Percentiles rank a stretch among this genome's conserved stretches.
Evolutionary conservation across 1,284 basidiomycete genomes (phyloP).

Genomic region (Fomitopsis betulina): DNA sequence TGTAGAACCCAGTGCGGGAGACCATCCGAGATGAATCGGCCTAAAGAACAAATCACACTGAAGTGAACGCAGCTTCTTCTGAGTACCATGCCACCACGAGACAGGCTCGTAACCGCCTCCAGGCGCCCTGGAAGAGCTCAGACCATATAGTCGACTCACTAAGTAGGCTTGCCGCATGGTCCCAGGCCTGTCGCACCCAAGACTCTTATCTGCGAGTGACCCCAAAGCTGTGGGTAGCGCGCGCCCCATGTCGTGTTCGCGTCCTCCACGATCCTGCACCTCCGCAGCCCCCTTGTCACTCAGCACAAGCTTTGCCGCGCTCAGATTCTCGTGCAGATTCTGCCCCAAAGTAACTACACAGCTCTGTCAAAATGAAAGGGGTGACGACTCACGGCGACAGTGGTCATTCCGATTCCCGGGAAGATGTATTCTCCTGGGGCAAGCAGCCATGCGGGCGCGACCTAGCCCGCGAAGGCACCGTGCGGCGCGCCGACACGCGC

Average conservation of each 20-base stretch:
- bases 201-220: too few relatives aligned
- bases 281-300: constrained; percentile 28
- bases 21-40: too few relatives aligned
- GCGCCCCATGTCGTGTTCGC: constrained; percentile 19
- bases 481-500: constrained; percentile 28
- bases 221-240: constrained; percentile 17
- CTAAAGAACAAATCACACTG: too few relatives aligned
- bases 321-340: constrained; percentile 41
- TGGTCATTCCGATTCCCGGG: constrained; percentile 33
- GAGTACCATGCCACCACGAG: too few relatives aligned
- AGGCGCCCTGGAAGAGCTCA: too few relatives aligned
- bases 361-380: not conserved
- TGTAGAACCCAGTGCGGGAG: too few relatives aligned
- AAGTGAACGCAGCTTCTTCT: too few relatives aligned
- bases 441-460: constrained; percentile 41
- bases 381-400: constrained; percentile 14
- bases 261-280: constrained; percentile 25
- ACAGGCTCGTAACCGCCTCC: too few relatives aligned
- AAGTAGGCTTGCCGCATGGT: too few relatives aligned
- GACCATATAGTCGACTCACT: too few relatives aligned
- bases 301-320: constrained; percentile 27
- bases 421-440: constrained; percentile 33
- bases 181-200: too few relatives aligned
- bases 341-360: constrained; percentile 14
- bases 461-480: constrained; percentile 34